These are phyloP conservation scores for Dillenia turbinata DNA, from an alignment of 164 flowering plant genomes.

Conservation along the genomic window DNA sequence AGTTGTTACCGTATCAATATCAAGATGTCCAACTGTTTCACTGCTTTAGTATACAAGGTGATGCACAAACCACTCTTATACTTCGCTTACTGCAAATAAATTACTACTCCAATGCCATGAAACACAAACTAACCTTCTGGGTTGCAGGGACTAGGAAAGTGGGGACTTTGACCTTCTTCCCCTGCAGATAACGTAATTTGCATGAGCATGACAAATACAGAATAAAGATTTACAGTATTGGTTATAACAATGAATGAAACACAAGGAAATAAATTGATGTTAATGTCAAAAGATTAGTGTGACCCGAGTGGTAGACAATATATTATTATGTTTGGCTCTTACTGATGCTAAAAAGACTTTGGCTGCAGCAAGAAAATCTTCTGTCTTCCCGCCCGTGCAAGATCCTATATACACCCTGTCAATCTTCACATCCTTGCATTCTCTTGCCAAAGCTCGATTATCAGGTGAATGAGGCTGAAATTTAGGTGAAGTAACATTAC, in stretches of 20 bases:
- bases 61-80: no score
- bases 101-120: not conserved
- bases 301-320: not conserved
- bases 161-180: constrained; percentile 89
- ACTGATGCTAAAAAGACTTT: constrained; percentile 88
- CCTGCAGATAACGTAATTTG: constrained; percentile 38
- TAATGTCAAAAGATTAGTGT: not conserved
- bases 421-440: constrained; percentile 95
- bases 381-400: constrained; percentile 98
- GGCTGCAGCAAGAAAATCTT: constrained; percentile 95
- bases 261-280: not conserved
- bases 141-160: constrained; percentile 98
- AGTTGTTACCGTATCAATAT: not conserved
- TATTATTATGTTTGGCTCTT: constrained; percentile 17
- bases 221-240: not conserved
- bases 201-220: no score
- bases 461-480: constrained; percentile 99
- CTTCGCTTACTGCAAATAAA: not conserved
- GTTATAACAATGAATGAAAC: not conserved
- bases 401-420: constrained; percentile 99
- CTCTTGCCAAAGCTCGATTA: constrained; percentile 93
- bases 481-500: not conserved
- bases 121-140: constrained; percentile 63
- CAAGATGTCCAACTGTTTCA: no score
- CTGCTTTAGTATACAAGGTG: no score